Conservation (phyloP, 768 basidiomycete species). For the Leccinellum luteum region DNA sequence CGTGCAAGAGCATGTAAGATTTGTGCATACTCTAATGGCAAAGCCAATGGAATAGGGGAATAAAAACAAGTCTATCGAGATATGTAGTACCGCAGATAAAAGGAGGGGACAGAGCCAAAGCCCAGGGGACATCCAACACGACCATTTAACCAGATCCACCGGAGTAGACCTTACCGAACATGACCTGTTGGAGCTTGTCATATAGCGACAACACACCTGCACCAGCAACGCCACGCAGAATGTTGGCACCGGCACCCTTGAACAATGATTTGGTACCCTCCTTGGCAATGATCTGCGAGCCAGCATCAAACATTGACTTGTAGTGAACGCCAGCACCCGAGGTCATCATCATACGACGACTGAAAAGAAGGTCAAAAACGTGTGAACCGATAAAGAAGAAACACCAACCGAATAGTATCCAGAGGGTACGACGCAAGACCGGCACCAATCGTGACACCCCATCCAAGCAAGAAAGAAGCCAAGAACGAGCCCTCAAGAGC, state of each 20-base stretch:
- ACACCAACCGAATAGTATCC: conserved; percentile 76
- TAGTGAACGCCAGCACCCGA: conserved; percentile 94
- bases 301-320: conserved; percentile 99
- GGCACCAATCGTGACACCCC: conserved; percentile 99
- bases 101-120: conserved; percentile 32
- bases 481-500: conserved; percentile 94
- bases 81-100: conserved; percentile 23
- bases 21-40: conserved; percentile 21
- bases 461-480: conserved; percentile 95
- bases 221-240: conserved; percentile 99
- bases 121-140: conserved; percentile 20
- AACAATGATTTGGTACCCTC: conserved; percentile 95
- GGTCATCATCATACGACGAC: conserved; percentile 99
- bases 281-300: conserved; percentile 89
- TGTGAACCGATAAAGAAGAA: background rate
- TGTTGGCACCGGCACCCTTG: conserved; percentile 97
- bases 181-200: conserved; percentile 94
- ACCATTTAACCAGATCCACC: conserved; percentile 56
- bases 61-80: conserved; percentile 35
- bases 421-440: conserved; percentile 98
- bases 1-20: conserved; percentile 24
- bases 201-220: conserved; percentile 99
- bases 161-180: conserved; percentile 99
- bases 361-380: conserved; percentile 34
- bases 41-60: conserved; percentile 24